Conservation (phyloP, 768 basidiomycete species). For the Leucogyrophana mollusca region DNA sequence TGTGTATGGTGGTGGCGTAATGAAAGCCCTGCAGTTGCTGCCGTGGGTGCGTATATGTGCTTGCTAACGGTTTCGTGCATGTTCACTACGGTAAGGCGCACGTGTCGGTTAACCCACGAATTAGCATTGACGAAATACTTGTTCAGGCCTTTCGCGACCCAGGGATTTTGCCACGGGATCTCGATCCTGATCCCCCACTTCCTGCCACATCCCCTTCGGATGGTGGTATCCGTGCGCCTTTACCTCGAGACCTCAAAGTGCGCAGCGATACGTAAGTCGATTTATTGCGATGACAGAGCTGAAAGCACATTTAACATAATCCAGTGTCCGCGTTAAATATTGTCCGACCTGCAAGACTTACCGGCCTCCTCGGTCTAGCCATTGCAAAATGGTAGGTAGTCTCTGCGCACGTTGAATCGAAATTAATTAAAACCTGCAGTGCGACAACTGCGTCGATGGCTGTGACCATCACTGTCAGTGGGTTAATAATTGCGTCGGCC, state of each 20-base stretch:
- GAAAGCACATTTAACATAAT: conserved; percentile 2
- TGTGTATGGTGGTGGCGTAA: conserved; percentile 88
- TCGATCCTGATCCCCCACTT: conserved; percentile 86
- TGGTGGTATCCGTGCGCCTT: conserved; percentile 57
- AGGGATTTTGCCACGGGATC: conserved; percentile 84
- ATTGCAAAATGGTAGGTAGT: conserved; percentile 83
- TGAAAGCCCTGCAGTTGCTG: conserved; percentile 67
- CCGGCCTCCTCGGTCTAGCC: conserved; percentile 90
- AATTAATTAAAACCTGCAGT: conserved; percentile 42
- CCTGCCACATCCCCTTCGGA: conserved; percentile 63
- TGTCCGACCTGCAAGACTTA: conserved; percentile 93
- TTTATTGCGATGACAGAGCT: conserved; percentile 1
- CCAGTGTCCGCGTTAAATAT: conserved; percentile 88
- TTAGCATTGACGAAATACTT: not conserved
- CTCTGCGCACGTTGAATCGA: not conserved
- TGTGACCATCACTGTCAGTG: conserved; percentile 92
- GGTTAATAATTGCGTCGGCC: conserved; percentile 95
- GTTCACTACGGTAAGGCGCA: conserved; percentile 62
- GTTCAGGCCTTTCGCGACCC: conserved; percentile 74
- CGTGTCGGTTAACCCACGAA: conserved; percentile 6
- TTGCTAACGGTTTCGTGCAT: conserved; percentile 73
- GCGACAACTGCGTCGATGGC: conserved; percentile 95
- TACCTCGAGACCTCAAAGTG: conserved; percentile 82
- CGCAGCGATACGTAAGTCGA: conserved; percentile 68
- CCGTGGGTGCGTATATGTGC: conserved; percentile 60